These are phyloP conservation scores for Chaetoceros tenuissimus DNA, from an alignment of 108 stramenopile genomes.

Conservation along the genomic window DNA sequence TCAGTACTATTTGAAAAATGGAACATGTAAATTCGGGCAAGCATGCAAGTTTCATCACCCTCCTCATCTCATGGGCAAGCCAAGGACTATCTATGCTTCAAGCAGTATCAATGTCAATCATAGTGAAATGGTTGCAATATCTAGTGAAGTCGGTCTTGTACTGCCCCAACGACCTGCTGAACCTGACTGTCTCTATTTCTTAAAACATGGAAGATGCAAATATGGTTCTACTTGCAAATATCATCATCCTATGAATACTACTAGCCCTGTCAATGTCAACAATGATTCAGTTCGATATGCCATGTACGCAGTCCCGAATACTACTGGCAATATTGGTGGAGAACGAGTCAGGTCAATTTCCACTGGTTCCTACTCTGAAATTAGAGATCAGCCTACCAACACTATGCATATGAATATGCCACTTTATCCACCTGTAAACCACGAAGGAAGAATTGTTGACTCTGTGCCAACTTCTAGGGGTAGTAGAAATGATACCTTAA, in stretches of 20 bases:
- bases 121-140: background rate
- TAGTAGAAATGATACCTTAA: conserved; percentile 1
- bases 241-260: conserved; percentile 70
- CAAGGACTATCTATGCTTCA: background rate
- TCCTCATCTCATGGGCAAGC: conserved; percentile 16
- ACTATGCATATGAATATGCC: too few relatives aligned
- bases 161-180: conserved; percentile 79
- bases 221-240: conserved; percentile 87
- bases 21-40: conserved; percentile 89
- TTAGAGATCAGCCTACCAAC: conserved; percentile 2
- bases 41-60: conserved; percentile 90
- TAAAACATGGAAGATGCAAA: conserved; percentile 84
- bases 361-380: background rate
- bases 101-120: conserved; percentile 10
- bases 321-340: too few relatives aligned
- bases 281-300: background rate
- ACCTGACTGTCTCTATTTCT: conserved; percentile 84
- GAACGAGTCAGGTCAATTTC: background rate
- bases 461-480: conserved; percentile 6
- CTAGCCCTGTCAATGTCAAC: background rate
- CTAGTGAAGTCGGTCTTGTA: background rate
- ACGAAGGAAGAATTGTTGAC: too few relatives aligned
- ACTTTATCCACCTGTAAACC: too few relatives aligned
- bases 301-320: conserved; percentile 3
- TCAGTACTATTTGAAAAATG: conserved; percentile 88